Base-by-base conservation (phyloP, 805 yeast species). In the Candida insectorum region DNA sequence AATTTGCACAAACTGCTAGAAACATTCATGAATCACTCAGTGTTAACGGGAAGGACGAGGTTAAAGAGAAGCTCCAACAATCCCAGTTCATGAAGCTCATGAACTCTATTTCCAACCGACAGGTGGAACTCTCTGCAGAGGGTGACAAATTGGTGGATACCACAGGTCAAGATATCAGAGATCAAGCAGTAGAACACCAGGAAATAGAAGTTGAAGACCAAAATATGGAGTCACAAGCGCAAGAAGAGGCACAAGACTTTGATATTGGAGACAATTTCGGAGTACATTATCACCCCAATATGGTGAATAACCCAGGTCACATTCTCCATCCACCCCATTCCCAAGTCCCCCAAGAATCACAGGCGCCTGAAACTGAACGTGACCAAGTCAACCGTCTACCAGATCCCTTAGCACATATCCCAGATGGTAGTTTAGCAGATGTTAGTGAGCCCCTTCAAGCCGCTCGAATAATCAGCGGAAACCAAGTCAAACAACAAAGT, bases 401-500 rank as follows among this genome's bases (percentile, higher is more conserved):
- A 1, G 73, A 66, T 33, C 73, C 73, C 1, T 48, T 66, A 29
- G 67, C 70, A 4, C 73, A 66, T 39, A 56, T 66, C 15, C 49
- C 48, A 26, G 69, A 66, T 33, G 71, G 71, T 2, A 56, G 48
- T n/a, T 45, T 66, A 7, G 47, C 41, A 9, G 58, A 47, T 9
- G 43, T 63, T 23, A 40, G 35, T 13, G 60, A 51, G 26, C 62
- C 71, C 3, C 47, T 66, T 6, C 49, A 52, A 27, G 70, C 71
- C 3, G 73, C 73, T 3, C 52, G 58, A 36, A 49, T 65, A 5
- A 46, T 65, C 15, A 62, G 67, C 39, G 71, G 71, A 0, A 58
- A 62, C 25, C 73, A 66, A 43, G 66, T 66, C 13, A 46, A 49
- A 21, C 30, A 48, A 6, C 17, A 28, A 4, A 54, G 51, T 35